Base-by-base conservation (phyloP, 2,329 filamentous ascomycete genomes). In the Alternaria longipes region DNA sequence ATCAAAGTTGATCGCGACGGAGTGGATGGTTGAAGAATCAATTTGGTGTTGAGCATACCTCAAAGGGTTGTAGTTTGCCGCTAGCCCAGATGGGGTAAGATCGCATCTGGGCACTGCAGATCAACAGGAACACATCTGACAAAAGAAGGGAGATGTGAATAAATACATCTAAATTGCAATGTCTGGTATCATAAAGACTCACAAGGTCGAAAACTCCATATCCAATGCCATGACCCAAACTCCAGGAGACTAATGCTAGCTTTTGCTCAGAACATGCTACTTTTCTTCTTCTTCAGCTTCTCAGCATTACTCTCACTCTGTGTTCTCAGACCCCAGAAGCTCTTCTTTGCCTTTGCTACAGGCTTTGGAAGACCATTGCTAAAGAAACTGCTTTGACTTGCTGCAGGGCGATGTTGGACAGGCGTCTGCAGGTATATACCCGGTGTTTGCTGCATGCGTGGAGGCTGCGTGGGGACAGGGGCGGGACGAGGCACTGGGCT, bases 251-350 rank as follows among this genome's bases (percentile, higher is more conserved):
- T n/a, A 32, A 50, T 40, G 36, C 32, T 56, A 56, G 6, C 51
- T 32, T 26, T 24, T 11, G 8, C 44, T 67, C 70, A 82, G 68
- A 81, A 82, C 76, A 82, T 79, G 47, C 79, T 77, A 62, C 80
- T 81, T 58, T 78, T 73, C 69, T 82, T 82, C 73, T 82, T 82
- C 57, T 71, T 73, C 62, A 82, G 63, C 55, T 76, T 79, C 40
- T 67, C 74, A 12, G 70, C 56, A 45, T 61, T 73, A 2, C 65
- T 55, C 42, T 78, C 75, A 50, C 76, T 77, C 24, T 63, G 67
- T 28, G 71, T 75, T 45, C 78, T 59, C 50, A 79, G 38, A 0
- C 76, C 73, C 73, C 76, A 80, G 59, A 80, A 78, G 30, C 77
- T 79, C 69, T 78, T 79, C 67, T 77, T 78, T 30, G 71, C 65